Base-by-base conservation (phyloP, 148 eudicot species). In the Beta vulgaris region DNA sequence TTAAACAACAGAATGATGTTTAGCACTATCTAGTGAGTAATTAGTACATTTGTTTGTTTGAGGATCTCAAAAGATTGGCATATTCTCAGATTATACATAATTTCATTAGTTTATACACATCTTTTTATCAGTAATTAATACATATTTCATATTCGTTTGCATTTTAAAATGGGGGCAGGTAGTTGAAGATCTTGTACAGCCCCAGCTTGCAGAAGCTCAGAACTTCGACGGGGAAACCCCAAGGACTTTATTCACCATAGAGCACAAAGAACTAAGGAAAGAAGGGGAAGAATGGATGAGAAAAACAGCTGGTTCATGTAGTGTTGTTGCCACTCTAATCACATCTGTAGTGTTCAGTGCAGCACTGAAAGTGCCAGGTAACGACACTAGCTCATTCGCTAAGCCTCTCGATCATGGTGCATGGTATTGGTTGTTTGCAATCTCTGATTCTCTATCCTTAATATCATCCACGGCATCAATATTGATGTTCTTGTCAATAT, bases 321-420 rank as follows among this genome's bases (percentile, higher is more conserved):
- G 76, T 76, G 73, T 85, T 6, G 86, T 85, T 7, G 81, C 88
- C 0, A 64, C 85, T 16, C 84, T 85, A 2, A 80, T 85, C 16
- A 58, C 86, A n/a, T 61, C 84, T 2, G 80, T 82, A 1, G 74
- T 73, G 29, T 77, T 77, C 28, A 36, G 37, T 29, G 74, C 69
- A 3, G 58, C 40, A 2, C 28, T 69, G 4, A 65, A 77, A 15
- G 63, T 71, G 2, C 82, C 82, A 0, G 71, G 77, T 10, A 73
- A 44, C 39, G 15, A 42, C 10, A 42, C 55, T 31, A 14, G 35
- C 11, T 21, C 28, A 39, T 8, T 72, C 42, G 25, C 23, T 28
- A 4, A 71, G 28, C 42, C 9, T 25, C 42, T 58, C 6, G 4
- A 32, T 53, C 6, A 53, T 7, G 58, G 63, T 14, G 43, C 3